A percentile compares a stretch with the other conserved stretches of the same genome.
Conservation (phyloP, 2,329 filamentous ascomycete genomes). For the Fusarium udum region DNA sequence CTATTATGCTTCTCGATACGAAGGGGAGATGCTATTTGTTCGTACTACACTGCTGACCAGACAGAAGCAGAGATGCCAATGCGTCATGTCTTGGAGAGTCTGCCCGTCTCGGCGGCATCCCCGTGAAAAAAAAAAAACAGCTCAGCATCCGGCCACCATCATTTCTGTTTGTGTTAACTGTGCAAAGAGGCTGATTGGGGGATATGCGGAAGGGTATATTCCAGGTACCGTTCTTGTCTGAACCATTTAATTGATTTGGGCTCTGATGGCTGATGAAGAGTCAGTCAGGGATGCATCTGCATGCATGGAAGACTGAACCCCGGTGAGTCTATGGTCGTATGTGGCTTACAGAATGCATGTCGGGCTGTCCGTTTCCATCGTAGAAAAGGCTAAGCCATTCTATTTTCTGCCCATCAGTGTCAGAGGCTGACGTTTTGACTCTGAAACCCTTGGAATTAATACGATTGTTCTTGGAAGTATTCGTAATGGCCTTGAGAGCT, state of each 20-base stretch:
- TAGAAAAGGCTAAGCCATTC: constrained; percentile 24
- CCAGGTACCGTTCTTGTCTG: constrained; percentile 33
- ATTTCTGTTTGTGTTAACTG: constrained; percentile 10
- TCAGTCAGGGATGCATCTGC: constrained; percentile 28
- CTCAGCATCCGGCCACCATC: constrained; percentile 38
- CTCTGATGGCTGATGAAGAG: constrained; percentile 7
- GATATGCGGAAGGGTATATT: constrained; percentile 15
- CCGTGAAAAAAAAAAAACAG: constrained; percentile 39
- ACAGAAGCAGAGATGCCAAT: constrained; percentile 9
- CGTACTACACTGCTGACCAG: constrained; percentile 31
- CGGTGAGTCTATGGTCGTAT: constrained; percentile 23
- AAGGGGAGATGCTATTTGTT: constrained; percentile 11
- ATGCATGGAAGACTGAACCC: constrained; percentile 29
- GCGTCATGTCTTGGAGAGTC: constrained; percentile 24
- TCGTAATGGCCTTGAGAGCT: neutral
- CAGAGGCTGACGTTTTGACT: constrained; percentile 2
- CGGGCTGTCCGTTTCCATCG: constrained; percentile 30
- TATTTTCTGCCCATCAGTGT: constrained; percentile 22
- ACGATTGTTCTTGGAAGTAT: neutral
- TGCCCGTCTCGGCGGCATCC: constrained; percentile 28
- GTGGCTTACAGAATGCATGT: constrained; percentile 34
- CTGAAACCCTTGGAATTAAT: neutral
- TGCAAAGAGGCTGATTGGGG: constrained; percentile 31
- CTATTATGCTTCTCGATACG: constrained; percentile 5
- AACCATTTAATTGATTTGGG: constrained; percentile 6